These are phyloP conservation scores for Fragilaria crotonensis DNA, from an alignment of 108 stramenopile species.

Conservation along the genomic window DNA sequence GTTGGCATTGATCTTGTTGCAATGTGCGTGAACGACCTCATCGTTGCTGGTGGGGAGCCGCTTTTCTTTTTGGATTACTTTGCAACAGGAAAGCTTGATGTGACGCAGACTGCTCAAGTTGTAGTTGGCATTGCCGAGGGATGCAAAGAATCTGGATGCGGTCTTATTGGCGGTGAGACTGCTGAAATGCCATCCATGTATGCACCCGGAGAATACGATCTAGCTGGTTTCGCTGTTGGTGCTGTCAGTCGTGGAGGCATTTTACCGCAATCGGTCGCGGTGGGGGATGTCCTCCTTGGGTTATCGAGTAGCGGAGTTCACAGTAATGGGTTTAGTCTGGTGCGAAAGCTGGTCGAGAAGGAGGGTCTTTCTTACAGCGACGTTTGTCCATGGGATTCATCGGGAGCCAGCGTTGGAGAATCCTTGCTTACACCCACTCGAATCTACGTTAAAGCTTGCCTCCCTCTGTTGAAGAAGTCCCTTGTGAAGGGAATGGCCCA, in stretches of 20 bases:
- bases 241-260: constrained; percentile 83
- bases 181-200: constrained; percentile 99
- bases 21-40: constrained; percentile 98
- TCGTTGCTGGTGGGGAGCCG: constrained; percentile 94
- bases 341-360: constrained; percentile 84
- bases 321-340: constrained; percentile 97
- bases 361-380: constrained; percentile 79
- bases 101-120: constrained; percentile 86
- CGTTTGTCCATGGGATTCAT: constrained; percentile 84
- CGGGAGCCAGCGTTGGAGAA: constrained; percentile 70
- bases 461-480: constrained; percentile 78
- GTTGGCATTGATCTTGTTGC: constrained; percentile 97
- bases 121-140: constrained; percentile 95
- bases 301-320: constrained; percentile 94
- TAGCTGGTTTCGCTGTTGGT: constrained; percentile 96
- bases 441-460: constrained; percentile 89
- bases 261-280: constrained; percentile 68
- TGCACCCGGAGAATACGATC: constrained; percentile 94
- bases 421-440: constrained; percentile 91
- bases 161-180: constrained; percentile 96
- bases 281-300: constrained; percentile 90
- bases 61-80: constrained; percentile 99
- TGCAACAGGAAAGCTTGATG: constrained; percentile 89
- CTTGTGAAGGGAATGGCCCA: constrained; percentile 90
- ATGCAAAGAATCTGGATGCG: constrained; percentile 91